phyloP scores from a whole-genome alignment of 2,329 filamentous ascomycete genomes.

The Aureobasidium sp. region DNA sequence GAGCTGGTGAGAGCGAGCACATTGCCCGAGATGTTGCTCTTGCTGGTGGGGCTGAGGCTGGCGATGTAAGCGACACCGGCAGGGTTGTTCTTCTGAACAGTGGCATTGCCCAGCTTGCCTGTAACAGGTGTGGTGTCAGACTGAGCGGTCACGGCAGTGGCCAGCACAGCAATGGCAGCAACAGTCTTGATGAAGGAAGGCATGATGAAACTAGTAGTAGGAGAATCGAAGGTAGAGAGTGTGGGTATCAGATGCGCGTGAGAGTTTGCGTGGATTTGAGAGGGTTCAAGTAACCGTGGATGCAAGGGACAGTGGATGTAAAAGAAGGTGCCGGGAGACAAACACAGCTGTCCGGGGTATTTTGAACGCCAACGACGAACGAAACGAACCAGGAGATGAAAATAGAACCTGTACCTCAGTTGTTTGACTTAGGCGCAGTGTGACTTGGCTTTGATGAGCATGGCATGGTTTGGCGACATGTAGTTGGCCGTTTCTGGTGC shows the following conservation, averaged over 20 bases:
- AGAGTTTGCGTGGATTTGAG: constrained; percentile 3
- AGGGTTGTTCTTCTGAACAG: constrained; percentile 31
- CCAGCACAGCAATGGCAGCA: constrained; percentile 5
- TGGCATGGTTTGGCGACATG: constrained; percentile 1
- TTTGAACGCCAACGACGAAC: background rate
- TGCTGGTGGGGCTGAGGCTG: constrained; percentile 27
- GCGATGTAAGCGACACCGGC: constrained; percentile 33
- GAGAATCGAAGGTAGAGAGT: background rate
- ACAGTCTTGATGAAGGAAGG: background rate
- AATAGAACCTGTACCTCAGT: background rate
- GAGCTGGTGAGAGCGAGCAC: constrained; percentile 27
- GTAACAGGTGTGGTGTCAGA: constrained; percentile 14
- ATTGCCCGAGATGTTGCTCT: constrained; percentile 25
- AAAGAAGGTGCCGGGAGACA: constrained; percentile 3
- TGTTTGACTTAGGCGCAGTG: background rate
- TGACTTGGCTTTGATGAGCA: background rate
- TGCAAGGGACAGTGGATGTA: background rate
- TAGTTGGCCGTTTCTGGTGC: background rate
- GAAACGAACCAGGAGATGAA: constrained; percentile 8
- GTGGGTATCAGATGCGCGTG: background rate
- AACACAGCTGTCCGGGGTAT: constrained; percentile 8
- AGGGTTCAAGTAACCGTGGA: background rate
- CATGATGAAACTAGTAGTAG: constrained; percentile 1
- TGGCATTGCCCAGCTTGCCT: constrained; percentile 22
- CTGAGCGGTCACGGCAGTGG: constrained; percentile 12